Conservation (phyloP, 2,329 filamentous ascomycete species). For the Blastomyces silverae region DNA sequence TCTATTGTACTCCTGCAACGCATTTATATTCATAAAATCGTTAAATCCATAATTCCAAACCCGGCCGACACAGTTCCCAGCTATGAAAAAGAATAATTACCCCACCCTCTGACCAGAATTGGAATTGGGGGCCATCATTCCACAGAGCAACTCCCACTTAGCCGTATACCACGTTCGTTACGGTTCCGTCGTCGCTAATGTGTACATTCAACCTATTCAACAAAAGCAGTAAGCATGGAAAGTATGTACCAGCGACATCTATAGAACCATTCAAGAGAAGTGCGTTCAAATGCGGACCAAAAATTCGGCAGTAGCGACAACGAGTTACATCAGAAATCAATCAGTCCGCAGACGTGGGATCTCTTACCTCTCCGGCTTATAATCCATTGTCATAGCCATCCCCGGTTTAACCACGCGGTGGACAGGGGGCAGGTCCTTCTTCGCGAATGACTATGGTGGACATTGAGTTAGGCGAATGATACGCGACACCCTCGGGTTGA, state of each 20-base stretch:
- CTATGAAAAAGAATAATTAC: neutral
- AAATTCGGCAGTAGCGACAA: neutral
- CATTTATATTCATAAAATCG: neutral
- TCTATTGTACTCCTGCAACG: neutral
- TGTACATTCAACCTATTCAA: slow-evolving; percentile 40
- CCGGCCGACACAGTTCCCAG: neutral
- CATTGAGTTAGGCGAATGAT: slow-evolving; percentile 8
- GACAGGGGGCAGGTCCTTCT: slow-evolving; percentile 40
- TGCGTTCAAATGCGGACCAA: neutral
- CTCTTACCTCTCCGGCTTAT: slow-evolving; percentile 39
- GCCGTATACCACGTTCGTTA: slow-evolving; percentile 40
- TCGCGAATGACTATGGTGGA: slow-evolving; percentile 38
- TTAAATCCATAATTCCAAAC: neutral
- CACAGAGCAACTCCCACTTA: slow-evolving; percentile 18
- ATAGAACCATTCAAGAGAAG: slow-evolving; percentile 9
- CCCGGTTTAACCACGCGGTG: slow-evolving; percentile 41
- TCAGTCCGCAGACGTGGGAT: neutral
- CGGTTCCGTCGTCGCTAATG: slow-evolving; percentile 39
- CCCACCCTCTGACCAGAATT: neutral
- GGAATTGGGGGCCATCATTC: too few species aligned
- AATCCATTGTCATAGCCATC: slow-evolving; percentile 38
- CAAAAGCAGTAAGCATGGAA: neutral
- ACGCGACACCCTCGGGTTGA: neutral
- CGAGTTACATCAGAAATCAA: neutral
- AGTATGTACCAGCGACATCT: neutral